Percentiles rank a stretch among this genome's conserved stretches.
Evolutionary conservation across 2,329 filamentous ascomycete genomes (phyloP).

Genomic region (Keithomyces neogunnii): DNA sequence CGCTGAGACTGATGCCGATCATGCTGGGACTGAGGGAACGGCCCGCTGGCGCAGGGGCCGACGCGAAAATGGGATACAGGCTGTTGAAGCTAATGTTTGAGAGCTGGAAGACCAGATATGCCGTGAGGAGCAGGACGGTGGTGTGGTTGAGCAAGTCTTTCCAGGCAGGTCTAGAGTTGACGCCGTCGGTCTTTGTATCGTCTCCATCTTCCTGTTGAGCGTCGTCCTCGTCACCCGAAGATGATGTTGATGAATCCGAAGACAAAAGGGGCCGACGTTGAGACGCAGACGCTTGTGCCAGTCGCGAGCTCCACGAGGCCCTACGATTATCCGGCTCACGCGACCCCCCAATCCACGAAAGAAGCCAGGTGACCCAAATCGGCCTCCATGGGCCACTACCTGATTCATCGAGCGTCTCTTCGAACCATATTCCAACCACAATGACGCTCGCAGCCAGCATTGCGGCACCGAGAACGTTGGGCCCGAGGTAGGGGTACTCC

Average conservation of each 20-base stretch:
- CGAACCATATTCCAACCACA: constrained; percentile 69
- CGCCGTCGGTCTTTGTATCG: constrained; percentile 11
- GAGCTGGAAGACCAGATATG: constrained; percentile 89
- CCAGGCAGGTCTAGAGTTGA: constrained; percentile 30
- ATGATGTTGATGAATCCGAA: constrained; percentile 15
- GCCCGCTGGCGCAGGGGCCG: constrained; percentile 66
- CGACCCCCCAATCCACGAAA: constrained; percentile 17
- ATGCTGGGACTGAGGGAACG: constrained; percentile 66
- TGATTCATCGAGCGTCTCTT: constrained; percentile 57
- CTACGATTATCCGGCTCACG: constrained; percentile 14
- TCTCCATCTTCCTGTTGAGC: constrained; percentile 12
- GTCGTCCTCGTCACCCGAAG: constrained; percentile 11
- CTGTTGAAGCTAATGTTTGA: constrained; percentile 94
- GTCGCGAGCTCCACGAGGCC: constrained; percentile 29
- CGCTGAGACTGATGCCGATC: constrained; percentile 77
- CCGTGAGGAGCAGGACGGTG: constrained; percentile 70
- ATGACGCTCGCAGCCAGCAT: constrained; percentile 66
- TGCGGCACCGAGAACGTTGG: constrained; percentile 70
- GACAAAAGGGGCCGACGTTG: constrained; percentile 21
- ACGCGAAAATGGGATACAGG: constrained; percentile 86
- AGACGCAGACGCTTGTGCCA: constrained; percentile 16
- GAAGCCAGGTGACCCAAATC: constrained; percentile 23
- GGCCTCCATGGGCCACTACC: constrained; percentile 22
- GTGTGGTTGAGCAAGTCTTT: constrained; percentile 66
- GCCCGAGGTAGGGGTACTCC: constrained; percentile 72